Base-by-base conservation (phyloP, 768 basidiomycete species). In the Guyanaporus albipodus region DNA sequence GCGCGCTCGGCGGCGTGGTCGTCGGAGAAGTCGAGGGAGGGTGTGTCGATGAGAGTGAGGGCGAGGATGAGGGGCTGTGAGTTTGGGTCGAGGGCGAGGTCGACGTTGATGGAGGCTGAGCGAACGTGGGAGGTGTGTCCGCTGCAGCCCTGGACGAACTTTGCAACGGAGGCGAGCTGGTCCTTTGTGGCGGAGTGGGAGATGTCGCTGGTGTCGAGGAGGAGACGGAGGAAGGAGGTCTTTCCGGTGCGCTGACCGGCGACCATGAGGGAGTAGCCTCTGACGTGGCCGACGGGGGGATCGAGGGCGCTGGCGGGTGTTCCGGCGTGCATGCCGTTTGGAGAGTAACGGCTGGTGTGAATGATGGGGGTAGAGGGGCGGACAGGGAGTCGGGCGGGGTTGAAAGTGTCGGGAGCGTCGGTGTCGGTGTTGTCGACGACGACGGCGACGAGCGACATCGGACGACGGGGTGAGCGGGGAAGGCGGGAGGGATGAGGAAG, bases 241-340 rank as follows among this genome's bases (percentile, higher is more conserved):
- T 92, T 92, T 69, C 87, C 86, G 70, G 85, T 83, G 70, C 83
- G 75, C 63, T 79, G 82, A 42, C 88, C 88, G 48, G 87, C 88
- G 61, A 88, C 87, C 72, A 91, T 84, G 67, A 91, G 71, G 57
- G 83, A 83, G 72, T 78, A 78, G 29, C 71, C 70, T 59, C 57
- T 62, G 61, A 59, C 53, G 47, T 50, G 51, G 60, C 44, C 49
- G 57, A 48, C 46, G 48, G 50, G 52, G 54, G 52, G 44, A 59
- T 58, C 61, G 58, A 57, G 48, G 56, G 50, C 38, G 61, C 50
- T 60, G 64, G 42, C 45, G 29, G 50, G 42, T 44, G 60, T 50
- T 60, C 65, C 65, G 63, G 53, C 42, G 50, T 40, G 59, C 49
- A 66, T 54, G 52, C 54, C 53, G 49, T 61, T 62, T 37, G 46